Evolutionary conservation across 148 eudicot genomes (phyloP).

Genomic region (Silene latifolia): DNA sequence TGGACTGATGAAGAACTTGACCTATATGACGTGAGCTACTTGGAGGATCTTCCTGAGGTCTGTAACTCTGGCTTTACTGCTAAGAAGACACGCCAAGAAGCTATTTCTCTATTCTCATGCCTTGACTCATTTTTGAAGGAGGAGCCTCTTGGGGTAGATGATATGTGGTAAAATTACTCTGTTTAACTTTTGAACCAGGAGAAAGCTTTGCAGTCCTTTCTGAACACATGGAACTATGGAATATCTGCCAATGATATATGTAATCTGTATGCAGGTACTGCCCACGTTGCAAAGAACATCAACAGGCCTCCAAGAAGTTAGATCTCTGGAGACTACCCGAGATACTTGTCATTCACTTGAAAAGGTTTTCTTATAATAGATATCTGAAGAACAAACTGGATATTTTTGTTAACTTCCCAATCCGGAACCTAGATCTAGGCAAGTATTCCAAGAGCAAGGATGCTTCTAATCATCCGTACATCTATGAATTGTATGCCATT

Average conservation of each 20-base stretch:
- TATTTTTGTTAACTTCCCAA: constrained; percentile 79
- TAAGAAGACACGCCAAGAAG: constrained; percentile 90
- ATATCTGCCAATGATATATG: constrained; percentile 6
- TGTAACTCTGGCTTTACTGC: constrained; percentile 61
- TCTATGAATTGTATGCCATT: constrained; percentile 85
- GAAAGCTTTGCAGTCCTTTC: not conserved
- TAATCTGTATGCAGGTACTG: constrained; percentile 72
- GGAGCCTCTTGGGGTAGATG: constrained; percentile 98
- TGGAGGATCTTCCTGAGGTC: constrained; percentile 86
- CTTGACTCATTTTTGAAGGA: constrained; percentile 92
- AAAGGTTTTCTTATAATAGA: constrained; percentile 90
- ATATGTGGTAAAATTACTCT: constrained; percentile 73
- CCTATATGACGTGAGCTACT: constrained; percentile 60
- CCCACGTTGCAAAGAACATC: constrained; percentile 91
- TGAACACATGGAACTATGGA: not conserved
- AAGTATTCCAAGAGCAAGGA: constrained; percentile 63
- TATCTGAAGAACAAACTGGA: constrained; percentile 93
- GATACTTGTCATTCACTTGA: constrained; percentile 85
- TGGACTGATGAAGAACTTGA: constrained; percentile 62
- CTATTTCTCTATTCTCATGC: constrained; percentile 85
- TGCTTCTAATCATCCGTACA: constrained; percentile 38
- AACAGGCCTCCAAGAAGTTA: constrained; percentile 92
- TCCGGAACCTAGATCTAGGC: constrained; percentile 74
- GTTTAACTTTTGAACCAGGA: not conserved
- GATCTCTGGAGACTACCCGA: constrained; percentile 98